Base-by-base conservation (phyloP, 2,329 filamentous ascomycete species). In the Cladophialophora exuberans region DNA sequence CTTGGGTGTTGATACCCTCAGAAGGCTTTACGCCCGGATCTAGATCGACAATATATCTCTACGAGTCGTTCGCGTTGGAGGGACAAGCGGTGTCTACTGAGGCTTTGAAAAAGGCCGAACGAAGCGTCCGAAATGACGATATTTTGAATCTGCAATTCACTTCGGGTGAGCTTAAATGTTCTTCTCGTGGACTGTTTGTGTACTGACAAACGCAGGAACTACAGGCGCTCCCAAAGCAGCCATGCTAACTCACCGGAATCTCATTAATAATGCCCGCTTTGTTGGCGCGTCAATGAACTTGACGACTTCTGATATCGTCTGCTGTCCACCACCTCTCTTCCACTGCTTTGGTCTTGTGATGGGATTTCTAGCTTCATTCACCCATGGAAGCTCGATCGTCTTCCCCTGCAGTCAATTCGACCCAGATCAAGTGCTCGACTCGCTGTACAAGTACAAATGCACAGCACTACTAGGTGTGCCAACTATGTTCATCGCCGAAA, bases 101-200 rank as follows among this genome's bases (percentile, higher is more conserved):
- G 13, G 28, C 46, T 3, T 41, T 62, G 38, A 38, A n/a, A 25
- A 17, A 39, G 38, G 57, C 54, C 6, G 54, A 62, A 30, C 36
- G 31, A 15, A 10, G 22, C 15, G 42, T 62, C 5, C 20, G 41
- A 15, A 36, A 39, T 20, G 39, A 82, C 57, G 93, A 97, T 49
- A 84, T 87, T 2, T 85, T 94, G 62, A 97, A 97, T 69, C 96
- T 97, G 61, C 93, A 97, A 70, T 97, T 97, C 75, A 97, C 93
- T 0, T 93, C 87, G 0, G 55, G 55, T 58, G 25, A 23, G 47
- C 7, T n/a, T 42, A 26, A 38, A 53, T n/a, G 41, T 45, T 45
- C 25, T 11, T 11, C 4, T 9, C n/a, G 10, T 6, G 7, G 13
- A 10, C 6, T 20, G 20, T 18, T 15, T 9, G 7, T 11, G 18